Evolutionary conservation across 306 rosid species (phyloP).

Genomic region (Acacia crassicarpa): DNA sequence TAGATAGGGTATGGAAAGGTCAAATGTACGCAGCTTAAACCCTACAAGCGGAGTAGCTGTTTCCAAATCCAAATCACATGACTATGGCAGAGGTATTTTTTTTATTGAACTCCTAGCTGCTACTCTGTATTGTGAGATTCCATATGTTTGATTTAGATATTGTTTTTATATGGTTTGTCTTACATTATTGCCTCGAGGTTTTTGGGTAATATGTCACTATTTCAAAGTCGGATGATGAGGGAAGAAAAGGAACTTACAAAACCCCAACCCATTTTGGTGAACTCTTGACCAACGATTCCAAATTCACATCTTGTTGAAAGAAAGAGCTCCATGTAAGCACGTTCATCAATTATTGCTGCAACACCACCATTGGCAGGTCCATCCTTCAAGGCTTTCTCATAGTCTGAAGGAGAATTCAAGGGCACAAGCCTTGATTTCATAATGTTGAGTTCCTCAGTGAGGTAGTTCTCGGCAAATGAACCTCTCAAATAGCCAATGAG

Average conservation of each 20-base stretch:
- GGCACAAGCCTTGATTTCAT: constrained; percentile 65
- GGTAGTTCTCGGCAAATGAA: constrained; percentile 58
- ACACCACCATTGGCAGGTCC: constrained; percentile 74
- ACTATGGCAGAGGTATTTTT: no score
- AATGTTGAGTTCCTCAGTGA: constrained; percentile 57
- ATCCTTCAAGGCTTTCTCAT: constrained; percentile 57
- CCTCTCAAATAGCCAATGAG: constrained; percentile 69
- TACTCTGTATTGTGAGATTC: no score
- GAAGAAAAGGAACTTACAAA: constrained; percentile 57
- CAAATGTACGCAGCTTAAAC: no score
- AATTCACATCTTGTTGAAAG: constrained; percentile 63
- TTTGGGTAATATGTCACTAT: not conserved
- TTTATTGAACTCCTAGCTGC: no score
- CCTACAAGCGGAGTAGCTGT: no score
- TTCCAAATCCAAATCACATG: no score
- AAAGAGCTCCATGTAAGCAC: constrained; percentile 75
- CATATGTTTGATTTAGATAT: no score
- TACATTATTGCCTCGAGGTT: not conserved
- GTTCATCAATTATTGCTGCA: constrained; percentile 72
- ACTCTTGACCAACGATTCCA: constrained; percentile 80
- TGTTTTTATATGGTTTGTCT: not conserved
- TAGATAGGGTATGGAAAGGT: no score
- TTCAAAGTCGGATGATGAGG: not conserved
- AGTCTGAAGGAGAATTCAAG: constrained; percentile 48
- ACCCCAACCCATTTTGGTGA: constrained; percentile 91